Evolutionary conservation across 768 basidiomycete species (phyloP).

Genomic region (Boletus patriciae): DNA sequence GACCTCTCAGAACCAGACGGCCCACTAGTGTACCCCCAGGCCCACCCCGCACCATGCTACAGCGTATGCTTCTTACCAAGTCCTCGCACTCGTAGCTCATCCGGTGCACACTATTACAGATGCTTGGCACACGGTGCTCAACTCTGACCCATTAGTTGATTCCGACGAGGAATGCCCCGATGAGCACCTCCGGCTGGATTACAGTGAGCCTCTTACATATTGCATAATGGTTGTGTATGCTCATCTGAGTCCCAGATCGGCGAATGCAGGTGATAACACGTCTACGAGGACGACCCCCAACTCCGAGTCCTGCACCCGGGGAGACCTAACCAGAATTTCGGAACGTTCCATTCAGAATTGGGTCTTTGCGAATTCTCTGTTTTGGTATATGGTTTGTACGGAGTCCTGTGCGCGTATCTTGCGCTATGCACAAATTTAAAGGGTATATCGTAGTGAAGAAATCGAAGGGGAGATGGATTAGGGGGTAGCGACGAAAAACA

Average conservation of each 20-base stretch:
- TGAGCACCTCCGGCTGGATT: slow-evolving; percentile 64
- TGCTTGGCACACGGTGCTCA: slow-evolving; percentile 67
- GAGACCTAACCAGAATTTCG: slow-evolving; percentile 21
- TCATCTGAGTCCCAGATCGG: slow-evolving; percentile 43
- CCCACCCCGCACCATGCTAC: slow-evolving; percentile 55
- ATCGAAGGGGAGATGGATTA: slow-evolving; percentile 17
- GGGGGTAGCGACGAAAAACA: slow-evolving; percentile 9
- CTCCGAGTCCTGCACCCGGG: slow-evolving; percentile 42
- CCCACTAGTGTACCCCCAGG: slow-evolving; percentile 23
- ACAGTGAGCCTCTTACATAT: slow-evolving; percentile 42
- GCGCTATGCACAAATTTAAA: slow-evolving; percentile 23
- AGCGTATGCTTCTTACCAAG: slow-evolving; percentile 46
- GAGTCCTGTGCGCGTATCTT: slow-evolving; percentile 1
- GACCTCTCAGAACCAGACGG: slow-evolving; percentile 27
- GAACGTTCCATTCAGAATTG: not conserved
- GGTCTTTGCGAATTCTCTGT: not conserved
- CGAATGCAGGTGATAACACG: slow-evolving; percentile 61
- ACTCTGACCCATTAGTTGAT: slow-evolving; percentile 70
- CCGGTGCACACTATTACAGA: slow-evolving; percentile 41
- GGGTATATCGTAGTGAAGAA: slow-evolving; percentile 26
- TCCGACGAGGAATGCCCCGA: slow-evolving; percentile 73
- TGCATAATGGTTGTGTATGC: not conserved
- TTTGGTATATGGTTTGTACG: slow-evolving; percentile 4
- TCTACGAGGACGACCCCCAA: slow-evolving; percentile 55
- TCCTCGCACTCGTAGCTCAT: slow-evolving; percentile 3